Evolutionary conservation across 805 yeast species (phyloP).

Genomic region (Myxozyma sirexii): DNA sequence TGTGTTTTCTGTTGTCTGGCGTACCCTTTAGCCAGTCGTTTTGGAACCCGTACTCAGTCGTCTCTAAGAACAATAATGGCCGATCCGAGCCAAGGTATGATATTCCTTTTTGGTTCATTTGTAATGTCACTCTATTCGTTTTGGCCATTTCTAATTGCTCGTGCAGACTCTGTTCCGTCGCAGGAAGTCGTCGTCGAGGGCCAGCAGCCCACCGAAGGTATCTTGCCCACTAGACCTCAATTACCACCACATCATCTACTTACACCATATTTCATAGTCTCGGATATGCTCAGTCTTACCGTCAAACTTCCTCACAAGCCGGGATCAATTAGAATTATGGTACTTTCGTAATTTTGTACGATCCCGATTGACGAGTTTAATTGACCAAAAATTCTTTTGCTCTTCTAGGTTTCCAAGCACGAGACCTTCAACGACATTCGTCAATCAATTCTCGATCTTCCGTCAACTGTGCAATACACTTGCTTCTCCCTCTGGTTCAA

Average conservation of each 20-base stretch:
- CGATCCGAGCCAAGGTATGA: constrained; percentile 1
- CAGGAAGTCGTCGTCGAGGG: background rate
- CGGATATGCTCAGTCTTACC: constrained; percentile 28
- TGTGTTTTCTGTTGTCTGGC: no score
- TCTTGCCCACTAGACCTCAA: no score
- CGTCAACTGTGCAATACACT: constrained; percentile 62
- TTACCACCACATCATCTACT: background rate
- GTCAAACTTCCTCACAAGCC: constrained; percentile 35
- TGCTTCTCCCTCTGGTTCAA: constrained; percentile 54
- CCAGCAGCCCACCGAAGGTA: constrained; percentile 8
- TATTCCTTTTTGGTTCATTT: background rate
- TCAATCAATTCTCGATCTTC: constrained; percentile 59
- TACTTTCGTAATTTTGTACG: constrained; percentile 1
- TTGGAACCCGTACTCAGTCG: background rate
- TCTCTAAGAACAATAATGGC: background rate
- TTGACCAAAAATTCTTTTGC: background rate
- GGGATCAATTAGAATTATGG: constrained; percentile 35
- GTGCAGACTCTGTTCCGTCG: background rate
- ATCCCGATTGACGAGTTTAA: background rate
- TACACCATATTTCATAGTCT: background rate
- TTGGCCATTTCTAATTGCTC: background rate
- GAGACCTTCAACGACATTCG: constrained; percentile 62
- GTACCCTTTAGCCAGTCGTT: no score
- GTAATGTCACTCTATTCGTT: background rate
- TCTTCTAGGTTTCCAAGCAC: constrained; percentile 36